Evolutionary conservation across 2,329 filamentous ascomycete genomes (phyloP), one percentile per base, ranked within the genome.

Genomic region (Neoscytalidium dimidiatum): DNA sequence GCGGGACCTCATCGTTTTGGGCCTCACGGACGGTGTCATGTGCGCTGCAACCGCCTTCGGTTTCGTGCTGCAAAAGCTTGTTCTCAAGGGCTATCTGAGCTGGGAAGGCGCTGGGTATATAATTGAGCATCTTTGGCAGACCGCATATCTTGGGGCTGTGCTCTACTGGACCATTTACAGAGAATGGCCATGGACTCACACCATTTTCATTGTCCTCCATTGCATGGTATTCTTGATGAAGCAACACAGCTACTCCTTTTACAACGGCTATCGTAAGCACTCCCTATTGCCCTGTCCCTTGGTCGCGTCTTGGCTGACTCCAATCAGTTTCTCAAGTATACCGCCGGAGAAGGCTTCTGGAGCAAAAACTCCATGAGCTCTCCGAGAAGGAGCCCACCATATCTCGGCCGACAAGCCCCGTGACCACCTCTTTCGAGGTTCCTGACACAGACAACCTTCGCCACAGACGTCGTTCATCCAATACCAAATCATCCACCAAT

Each of bases 181-280:
- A 4, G 86, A 92, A 58, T 94, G 91, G 91, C 89, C 90, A 1
- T 94, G 91, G 91, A 92, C 91, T 14, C 91, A 92, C 71, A 92
- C 90, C 1, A 88, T 92, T 19, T 92, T 91, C 74, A 90, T 92
- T 58, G 87, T 91, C 9, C 79, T 94, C 19, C 90, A 94, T 72
- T 87, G 87, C 14, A 79, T 94, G 64, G 86, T 90, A 3, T 90
- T 93, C 83, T 74, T 94, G 26, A 94, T 94, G 91, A 94, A 94
- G 79, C 90, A 92, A 76, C 91, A 93, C 73, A 90, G 88, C 19
- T 93, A 92, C 71, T 84, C 89, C 4, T 92, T 92, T 69, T 93
- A 92, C 76, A 94, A 93, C 70, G 91, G 91, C 6, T 85, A 93
- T 67, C 80, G 79, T 80, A 74, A 70, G 78, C 72, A 33, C 11